Conservation (phyloP, 2,329 filamentous ascomycete genomes). For the Fusarium sp. region DNA sequence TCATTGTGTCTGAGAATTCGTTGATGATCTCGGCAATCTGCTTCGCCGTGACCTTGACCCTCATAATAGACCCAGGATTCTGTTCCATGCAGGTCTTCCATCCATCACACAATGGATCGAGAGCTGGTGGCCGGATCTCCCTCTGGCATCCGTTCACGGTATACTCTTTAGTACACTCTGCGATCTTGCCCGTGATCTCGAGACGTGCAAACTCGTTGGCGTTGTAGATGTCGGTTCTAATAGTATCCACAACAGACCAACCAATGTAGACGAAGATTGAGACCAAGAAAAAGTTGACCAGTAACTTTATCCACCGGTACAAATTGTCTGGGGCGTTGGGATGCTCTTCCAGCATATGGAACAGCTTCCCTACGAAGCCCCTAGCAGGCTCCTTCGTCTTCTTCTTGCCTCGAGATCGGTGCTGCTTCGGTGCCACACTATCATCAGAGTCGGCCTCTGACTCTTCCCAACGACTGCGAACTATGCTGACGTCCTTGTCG, state of each 20-base stretch:
- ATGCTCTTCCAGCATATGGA: conserved; percentile 66
- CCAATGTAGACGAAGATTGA: conserved; percentile 71
- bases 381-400: conserved; percentile 33
- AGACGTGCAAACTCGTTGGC: conserved; percentile 77
- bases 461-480: conserved; percentile 58
- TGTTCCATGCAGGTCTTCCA: conserved; percentile 92
- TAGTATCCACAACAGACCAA: conserved; percentile 75
- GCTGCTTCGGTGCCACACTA: conserved; percentile 34
- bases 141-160: conserved; percentile 78
- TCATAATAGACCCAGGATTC: conserved; percentile 81
- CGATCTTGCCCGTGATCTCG: conserved; percentile 78
- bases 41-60: conserved; percentile 83
- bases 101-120: conserved; percentile 78
- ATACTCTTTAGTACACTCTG: conserved; percentile 79
- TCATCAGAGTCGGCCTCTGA: conserved; percentile 64
- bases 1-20: conserved; percentile 90
- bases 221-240: conserved; percentile 79
- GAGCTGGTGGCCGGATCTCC: conserved; percentile 72
- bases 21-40: conserved; percentile 95
- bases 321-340: conserved; percentile 70
- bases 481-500: conserved; percentile 64
- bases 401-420: conserved; percentile 41
- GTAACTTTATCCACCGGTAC: conserved; percentile 68
- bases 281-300: conserved; percentile 74
- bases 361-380: conserved; percentile 56